These are phyloP conservation scores for Nitzschia sp. DNA, from an alignment of 108 stramenopile species.

Conservation along the genomic window DNA sequence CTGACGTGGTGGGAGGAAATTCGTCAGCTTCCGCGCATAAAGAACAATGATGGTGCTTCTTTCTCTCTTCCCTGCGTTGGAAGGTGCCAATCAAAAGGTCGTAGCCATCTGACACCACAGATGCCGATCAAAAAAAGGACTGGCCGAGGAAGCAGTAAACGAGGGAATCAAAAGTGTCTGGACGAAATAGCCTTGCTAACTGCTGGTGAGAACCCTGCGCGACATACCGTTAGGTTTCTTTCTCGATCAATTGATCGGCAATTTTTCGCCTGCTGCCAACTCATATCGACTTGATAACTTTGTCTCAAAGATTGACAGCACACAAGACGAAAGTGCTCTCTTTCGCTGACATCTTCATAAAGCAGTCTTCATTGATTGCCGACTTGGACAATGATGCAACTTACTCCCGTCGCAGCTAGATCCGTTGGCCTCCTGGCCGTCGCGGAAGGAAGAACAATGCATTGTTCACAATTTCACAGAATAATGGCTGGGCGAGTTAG, in stretches of 20 bases:
- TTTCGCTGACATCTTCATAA: background rate
- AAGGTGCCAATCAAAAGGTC: background rate
- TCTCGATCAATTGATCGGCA: too few species aligned
- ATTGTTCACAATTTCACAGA: background rate
- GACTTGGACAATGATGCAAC: background rate
- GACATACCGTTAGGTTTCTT: too few species aligned
- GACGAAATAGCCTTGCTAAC: too few species aligned
- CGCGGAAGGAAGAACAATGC: background rate
- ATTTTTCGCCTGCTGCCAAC: too few species aligned
- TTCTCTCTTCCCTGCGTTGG: background rate
- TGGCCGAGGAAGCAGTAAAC: too few species aligned
- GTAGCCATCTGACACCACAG: too few species aligned
- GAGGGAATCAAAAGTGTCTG: too few species aligned
- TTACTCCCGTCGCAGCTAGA: background rate
- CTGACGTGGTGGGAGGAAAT: slow-evolving; percentile 1
- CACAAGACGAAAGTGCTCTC: background rate
- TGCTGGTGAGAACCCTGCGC: too few species aligned
- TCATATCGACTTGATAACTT: too few species aligned
- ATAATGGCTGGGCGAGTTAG: background rate
- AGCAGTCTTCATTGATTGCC: background rate
- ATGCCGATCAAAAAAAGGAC: too few species aligned
- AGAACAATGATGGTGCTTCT: background rate
- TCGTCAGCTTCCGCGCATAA: background rate
- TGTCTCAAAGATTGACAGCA: slow-evolving; percentile 6
- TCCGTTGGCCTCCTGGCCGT: background rate